Percentiles rank a stretch among this genome's conserved stretches.
These are phyloP conservation scores for Tolypocladium nubicola DNA, from an alignment of 2,329 filamentous ascomycete genomes.

Conservation along the genomic window DNA sequence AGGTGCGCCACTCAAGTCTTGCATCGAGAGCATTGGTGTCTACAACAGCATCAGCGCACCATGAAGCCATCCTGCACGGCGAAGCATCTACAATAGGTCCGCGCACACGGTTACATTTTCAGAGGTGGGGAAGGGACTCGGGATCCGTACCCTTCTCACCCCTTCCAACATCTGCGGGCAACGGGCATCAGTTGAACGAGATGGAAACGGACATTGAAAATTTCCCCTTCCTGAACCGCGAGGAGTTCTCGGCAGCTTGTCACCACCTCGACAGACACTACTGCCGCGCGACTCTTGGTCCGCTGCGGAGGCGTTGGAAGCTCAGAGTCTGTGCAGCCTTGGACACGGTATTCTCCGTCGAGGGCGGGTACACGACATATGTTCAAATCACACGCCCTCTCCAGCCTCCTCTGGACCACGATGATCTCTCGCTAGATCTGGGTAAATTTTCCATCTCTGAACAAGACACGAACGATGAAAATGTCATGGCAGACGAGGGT, in stretches of 20 bases:
- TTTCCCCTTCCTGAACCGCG: constrained; percentile 50
- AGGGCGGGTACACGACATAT: constrained; percentile 38
- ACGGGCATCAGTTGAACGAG: background rate
- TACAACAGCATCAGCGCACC: background rate
- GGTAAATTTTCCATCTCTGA: constrained; percentile 33
- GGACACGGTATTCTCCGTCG: constrained; percentile 29
- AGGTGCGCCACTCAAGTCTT: background rate
- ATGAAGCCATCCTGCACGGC: background rate
- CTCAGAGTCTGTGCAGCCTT: constrained; percentile 42
- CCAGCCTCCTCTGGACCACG: constrained; percentile 30
- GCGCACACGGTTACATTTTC: background rate
- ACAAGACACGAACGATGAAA: constrained; percentile 6
- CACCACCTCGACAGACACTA: constrained; percentile 50
- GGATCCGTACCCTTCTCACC: background rate
- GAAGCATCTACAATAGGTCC: background rate
- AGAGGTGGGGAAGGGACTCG: background rate
- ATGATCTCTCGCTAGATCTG: constrained; percentile 35
- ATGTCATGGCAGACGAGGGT: constrained; percentile 25
- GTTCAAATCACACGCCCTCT: constrained; percentile 46
- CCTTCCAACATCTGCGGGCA: background rate
- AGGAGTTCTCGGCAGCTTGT: constrained; percentile 57
- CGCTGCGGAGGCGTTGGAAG: constrained; percentile 42
- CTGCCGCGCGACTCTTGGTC: constrained; percentile 45
- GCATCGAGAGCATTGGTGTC: background rate
- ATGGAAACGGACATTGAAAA: constrained; percentile 27